phyloP scores from a whole-genome alignment of 495 filamentous ascomycete species.

The Cudoniella acicularis region DNA sequence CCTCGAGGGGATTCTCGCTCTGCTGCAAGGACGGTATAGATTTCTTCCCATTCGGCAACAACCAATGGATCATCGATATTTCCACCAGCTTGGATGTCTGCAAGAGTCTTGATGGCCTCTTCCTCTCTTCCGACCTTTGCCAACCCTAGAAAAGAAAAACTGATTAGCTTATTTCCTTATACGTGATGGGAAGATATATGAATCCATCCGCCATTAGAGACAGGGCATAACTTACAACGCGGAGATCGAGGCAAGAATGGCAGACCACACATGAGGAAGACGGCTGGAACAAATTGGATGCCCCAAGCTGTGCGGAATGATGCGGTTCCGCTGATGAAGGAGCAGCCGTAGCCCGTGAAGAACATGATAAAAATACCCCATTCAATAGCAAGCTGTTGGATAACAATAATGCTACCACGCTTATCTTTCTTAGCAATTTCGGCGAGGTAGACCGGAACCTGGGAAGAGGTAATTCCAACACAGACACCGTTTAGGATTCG shows the following conservation, averaged over 20 bases:
- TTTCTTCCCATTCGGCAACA: slow-evolving; percentile 71
- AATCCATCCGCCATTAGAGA: background rate
- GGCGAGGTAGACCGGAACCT: slow-evolving; percentile 79
- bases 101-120: slow-evolving; percentile 64
- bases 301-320: slow-evolving; percentile 73
- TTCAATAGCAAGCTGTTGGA: slow-evolving; percentile 75
- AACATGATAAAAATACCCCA: slow-evolving; percentile 64
- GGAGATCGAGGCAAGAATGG: slow-evolving; percentile 71
- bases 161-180: background rate
- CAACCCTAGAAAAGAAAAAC: slow-evolving; percentile 36
- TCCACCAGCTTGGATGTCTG: slow-evolving; percentile 64
- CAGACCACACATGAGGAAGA: slow-evolving; percentile 59
- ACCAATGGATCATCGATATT: slow-evolving; percentile 63
- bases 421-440: slow-evolving; percentile 67
- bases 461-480: slow-evolving; percentile 72
- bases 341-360: slow-evolving; percentile 58
- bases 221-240: slow-evolving; percentile 38
- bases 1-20: slow-evolving; percentile 48
- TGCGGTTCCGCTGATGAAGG: slow-evolving; percentile 54
- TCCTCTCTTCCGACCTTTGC: slow-evolving; percentile 64
- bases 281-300: slow-evolving; percentile 63
- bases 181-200: background rate
- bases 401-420: slow-evolving; percentile 65
- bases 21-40: slow-evolving; percentile 55
- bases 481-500: slow-evolving; percentile 68